Evolutionary conservation across 768 basidiomycete genomes (phyloP).

Genomic region (Mycena haematopus): DNA sequence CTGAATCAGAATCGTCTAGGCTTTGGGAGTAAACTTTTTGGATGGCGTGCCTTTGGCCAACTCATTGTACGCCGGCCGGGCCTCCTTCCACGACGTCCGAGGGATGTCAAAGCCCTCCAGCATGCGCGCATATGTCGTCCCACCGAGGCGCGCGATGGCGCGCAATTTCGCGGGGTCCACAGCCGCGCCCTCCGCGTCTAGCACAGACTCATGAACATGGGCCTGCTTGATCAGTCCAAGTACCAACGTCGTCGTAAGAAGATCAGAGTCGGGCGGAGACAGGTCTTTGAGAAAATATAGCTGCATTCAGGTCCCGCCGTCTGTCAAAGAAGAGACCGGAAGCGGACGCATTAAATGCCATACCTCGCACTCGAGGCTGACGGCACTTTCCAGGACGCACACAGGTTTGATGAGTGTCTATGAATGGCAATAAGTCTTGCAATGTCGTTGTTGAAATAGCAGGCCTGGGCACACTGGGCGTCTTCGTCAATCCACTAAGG

Average conservation of each 20-base stretch:
- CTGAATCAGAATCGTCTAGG: background rate
- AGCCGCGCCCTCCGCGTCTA: conserved; percentile 46
- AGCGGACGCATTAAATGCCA: conserved; percentile 20
- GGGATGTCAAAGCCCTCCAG: conserved; percentile 55
- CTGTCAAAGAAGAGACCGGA: conserved; percentile 17
- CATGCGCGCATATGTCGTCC: conserved; percentile 55
- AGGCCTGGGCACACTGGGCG: conserved; percentile 52
- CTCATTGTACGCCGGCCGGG: conserved; percentile 36
- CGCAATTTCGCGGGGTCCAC: conserved; percentile 57
- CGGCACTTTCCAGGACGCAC: conserved; percentile 62
- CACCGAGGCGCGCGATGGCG: conserved; percentile 61
- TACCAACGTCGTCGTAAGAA: conserved; percentile 51
- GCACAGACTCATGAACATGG: conserved; percentile 57
- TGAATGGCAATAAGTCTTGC: background rate
- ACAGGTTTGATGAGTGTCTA: conserved; percentile 58
- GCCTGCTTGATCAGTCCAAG: conserved; percentile 61
- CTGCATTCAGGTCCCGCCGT: conserved; percentile 36
- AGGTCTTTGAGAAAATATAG: conserved; percentile 60
- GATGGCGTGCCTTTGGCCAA: conserved; percentile 13
- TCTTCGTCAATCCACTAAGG: conserved; percentile 62
- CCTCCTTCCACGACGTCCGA: conserved; percentile 44
- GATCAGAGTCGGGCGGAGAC: conserved; percentile 41
- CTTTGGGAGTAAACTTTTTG: background rate
- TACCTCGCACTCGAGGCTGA: conserved; percentile 69
- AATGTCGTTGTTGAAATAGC: background rate